Conservation (phyloP, 73 alveolate species). For the Symbiodinium pilosum region DNA sequence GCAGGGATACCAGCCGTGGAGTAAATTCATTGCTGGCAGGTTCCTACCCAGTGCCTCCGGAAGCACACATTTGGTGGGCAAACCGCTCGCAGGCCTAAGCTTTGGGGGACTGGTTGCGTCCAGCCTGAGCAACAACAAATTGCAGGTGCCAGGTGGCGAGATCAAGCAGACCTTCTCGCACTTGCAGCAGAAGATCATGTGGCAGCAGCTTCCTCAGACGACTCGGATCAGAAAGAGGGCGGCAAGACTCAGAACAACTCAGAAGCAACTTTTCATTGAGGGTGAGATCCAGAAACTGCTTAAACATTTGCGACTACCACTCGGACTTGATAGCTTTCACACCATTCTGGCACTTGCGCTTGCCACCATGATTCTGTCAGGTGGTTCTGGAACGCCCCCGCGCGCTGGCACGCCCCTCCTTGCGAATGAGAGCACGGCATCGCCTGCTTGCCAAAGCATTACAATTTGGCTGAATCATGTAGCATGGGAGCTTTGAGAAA, state of each 20-base stretch:
- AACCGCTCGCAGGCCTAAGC: slow-evolving; percentile 61
- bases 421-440: background rate
- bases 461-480: no score
- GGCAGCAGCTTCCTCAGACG: slow-evolving; percentile 42
- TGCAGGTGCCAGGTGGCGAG: slow-evolving; percentile 91
- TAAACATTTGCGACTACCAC: background rate
- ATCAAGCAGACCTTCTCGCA: slow-evolving; percentile 93
- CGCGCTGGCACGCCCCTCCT: slow-evolving; percentile 42
- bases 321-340: background rate
- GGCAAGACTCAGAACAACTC: no score
- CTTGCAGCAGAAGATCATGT: slow-evolving; percentile 94
- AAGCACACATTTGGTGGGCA: slow-evolving; percentile 75
- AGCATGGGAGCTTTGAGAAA: no score
- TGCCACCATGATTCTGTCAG: background rate
- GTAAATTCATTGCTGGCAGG: no score
- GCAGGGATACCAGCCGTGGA: no score
- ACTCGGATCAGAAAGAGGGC: no score
- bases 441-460: no score
- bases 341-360: background rate
- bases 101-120: no score
- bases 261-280: no score
- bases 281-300: no score
- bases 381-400: slow-evolving; percentile 92
- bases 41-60: slow-evolving; percentile 92
- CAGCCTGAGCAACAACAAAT: no score